phyloP scores from a whole-genome alignment of 2,329 filamentous ascomycete genomes.

The Trichoderma arundinaceum region DNA sequence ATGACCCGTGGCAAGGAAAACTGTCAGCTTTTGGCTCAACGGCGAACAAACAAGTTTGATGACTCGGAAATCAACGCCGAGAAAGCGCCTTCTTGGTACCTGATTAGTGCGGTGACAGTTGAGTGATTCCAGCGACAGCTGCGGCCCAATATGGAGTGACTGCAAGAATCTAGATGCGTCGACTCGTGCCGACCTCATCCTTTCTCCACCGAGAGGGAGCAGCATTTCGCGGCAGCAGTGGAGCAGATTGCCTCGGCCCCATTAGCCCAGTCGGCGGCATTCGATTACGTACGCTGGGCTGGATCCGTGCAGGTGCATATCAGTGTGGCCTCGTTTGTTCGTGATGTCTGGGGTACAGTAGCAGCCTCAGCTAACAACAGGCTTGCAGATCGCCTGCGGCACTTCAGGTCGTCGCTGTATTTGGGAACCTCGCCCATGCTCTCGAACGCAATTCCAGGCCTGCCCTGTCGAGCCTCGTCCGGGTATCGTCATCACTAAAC shows the following conservation, averaged over 20 bases:
- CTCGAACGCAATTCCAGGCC: not conserved
- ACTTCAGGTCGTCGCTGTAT: slow-evolving; percentile 7
- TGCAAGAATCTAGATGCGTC: not conserved
- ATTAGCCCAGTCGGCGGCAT: not conserved
- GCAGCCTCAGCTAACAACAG: slow-evolving; percentile 20
- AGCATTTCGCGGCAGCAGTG: not conserved
- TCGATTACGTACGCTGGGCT: slow-evolving; percentile 21
- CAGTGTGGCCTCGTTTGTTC: too few species aligned
- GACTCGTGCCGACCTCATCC: not conserved
- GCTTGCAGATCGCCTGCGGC: slow-evolving; percentile 14
- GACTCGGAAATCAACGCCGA: slow-evolving; percentile 26
- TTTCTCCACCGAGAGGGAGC: slow-evolving; percentile 1
- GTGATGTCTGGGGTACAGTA: slow-evolving; percentile 21
- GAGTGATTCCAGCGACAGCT: not conserved
- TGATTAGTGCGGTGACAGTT: not conserved
- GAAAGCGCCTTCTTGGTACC: slow-evolving; percentile 6
- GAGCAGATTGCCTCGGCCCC: slow-evolving; percentile 3
- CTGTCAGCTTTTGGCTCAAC: slow-evolving; percentile 19
- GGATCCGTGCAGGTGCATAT: not conserved
- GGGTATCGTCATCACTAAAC: slow-evolving; percentile 14
- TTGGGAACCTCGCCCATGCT: slow-evolving; percentile 1
- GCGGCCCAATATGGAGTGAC: not conserved
- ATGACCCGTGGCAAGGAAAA: slow-evolving; percentile 6
- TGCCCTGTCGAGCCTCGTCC: slow-evolving; percentile 21
- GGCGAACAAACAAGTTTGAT: not conserved